Evolutionary conservation across 371 early-diverging fungal genomes (phyloP), one percentile per base, ranked within the genome.

Genomic region (Mortierella sp.): DNA sequence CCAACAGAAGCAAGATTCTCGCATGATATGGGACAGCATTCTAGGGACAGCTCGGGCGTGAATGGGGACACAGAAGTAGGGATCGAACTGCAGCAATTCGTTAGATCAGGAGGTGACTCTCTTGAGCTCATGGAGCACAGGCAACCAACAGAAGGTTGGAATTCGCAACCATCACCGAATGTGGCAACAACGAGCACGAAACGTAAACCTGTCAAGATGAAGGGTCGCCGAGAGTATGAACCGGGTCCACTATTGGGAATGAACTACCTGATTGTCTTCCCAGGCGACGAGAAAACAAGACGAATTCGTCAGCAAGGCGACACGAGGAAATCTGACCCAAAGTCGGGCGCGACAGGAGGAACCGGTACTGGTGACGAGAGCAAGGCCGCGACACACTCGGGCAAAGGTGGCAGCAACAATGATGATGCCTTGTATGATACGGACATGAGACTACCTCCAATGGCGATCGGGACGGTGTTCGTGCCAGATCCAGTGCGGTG

Each of bases 401-500:
- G n/a, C n/a, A 19, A 44, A 1, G 34, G 40, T 16, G 41, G 47
- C 21, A 45, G 44, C 21, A 46, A 50, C 13, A 24, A 49, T 37
- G 46, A 63, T 28, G 54, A 64, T 64, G 59, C 60, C 57, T 56
- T 74, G 60, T 74, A 74, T 54, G 57, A 60, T 48, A 67, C 41
- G 17, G 76, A 74, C 28, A 43, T 29, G 47, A 60, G 65, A 37
- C 61, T 74, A 12, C 76, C 76, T 12, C 76, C 76, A 8, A 74
- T 74, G 76, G 76, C 77, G 43, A 66, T 77, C 25, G 77, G 77
- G 1, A 70, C 77, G 1, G 63, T 70, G 37, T 77, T 77, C 62
- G 70, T 77, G 45, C 77, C 77, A 19, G 77, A 77, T 41, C 77
- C 77, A 1, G 77, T 70, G 27, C 70, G 77, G 9, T 77, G 77